phyloP scores from a whole-genome alignment of 116 monocot species.

The Dioscorea cayenensis region DNA sequence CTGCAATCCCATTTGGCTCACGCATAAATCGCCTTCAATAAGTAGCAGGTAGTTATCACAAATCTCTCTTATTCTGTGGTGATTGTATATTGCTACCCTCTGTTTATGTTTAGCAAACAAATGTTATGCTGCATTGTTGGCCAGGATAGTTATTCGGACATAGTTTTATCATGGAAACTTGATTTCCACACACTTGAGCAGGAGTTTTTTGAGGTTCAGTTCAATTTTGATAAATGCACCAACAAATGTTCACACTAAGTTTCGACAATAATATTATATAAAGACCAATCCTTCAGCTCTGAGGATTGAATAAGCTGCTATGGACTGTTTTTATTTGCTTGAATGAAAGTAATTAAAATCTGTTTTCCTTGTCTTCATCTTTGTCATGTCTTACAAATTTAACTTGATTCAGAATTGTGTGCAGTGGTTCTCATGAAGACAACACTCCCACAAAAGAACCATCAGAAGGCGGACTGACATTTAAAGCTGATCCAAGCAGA shows the following conservation, averaged over 20 bases:
- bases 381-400: too few relatives aligned
- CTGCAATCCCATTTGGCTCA: slow-evolving; percentile 14
- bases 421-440: neutral
- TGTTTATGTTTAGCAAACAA: neutral
- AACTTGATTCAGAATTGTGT: neutral
- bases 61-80: neutral
- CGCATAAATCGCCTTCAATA: slow-evolving; percentile 13
- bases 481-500: slow-evolving; percentile 31
- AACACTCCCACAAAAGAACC: neutral
- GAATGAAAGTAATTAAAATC: too few relatives aligned
- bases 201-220: neutral
- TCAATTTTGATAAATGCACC: too few relatives aligned
- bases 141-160: too few relatives aligned
- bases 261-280: too few relatives aligned
- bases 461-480: slow-evolving; percentile 9
- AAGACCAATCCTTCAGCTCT: too few relatives aligned
- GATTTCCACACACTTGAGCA: neutral
- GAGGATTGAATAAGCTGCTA: too few relatives aligned
- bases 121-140: neutral
- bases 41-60: slow-evolving; percentile 32
- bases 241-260: too few relatives aligned
- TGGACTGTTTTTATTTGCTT: too few relatives aligned
- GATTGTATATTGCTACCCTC: neutral
- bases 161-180: neutral
- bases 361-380: too few relatives aligned